Percentiles rank a stretch among this genome's conserved stretches.
Evolutionary conservation across 2,329 filamentous ascomycete genomes (phyloP).

Genomic region (Exophiala viscosa): DNA sequence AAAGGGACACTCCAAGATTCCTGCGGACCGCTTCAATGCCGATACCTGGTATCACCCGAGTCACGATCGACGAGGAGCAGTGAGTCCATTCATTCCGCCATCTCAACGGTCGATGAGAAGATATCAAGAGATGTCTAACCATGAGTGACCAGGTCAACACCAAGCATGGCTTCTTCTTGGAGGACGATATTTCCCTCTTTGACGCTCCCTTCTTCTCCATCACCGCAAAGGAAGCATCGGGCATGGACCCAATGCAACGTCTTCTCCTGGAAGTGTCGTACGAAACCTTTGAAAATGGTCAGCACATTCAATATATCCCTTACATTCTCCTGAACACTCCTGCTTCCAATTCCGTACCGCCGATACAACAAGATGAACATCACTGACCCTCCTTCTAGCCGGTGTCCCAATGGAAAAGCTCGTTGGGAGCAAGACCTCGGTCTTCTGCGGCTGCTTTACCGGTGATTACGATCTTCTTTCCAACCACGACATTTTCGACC

Average conservation of each 20-base stretch:
- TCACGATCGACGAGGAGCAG: conserved; percentile 7
- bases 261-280: conserved; percentile 30
- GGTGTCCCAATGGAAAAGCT: conserved; percentile 20
- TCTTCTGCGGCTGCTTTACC: conserved; percentile 18
- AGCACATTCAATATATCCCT: no score
- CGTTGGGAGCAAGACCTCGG: conserved; percentile 11
- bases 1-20: neutral
- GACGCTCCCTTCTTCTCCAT: conserved; percentile 30
- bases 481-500: conserved; percentile 30
- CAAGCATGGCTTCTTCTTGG: conserved; percentile 24
- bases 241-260: conserved; percentile 30
- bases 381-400: no score
- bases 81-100: no score
- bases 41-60: neutral
- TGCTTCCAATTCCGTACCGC: no score
- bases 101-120: no score
- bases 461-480: conserved; percentile 29
- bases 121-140: no score
- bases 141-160: no score
- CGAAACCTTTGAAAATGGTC: conserved; percentile 25
- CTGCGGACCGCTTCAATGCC: neutral
- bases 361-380: no score
- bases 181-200: conserved; percentile 25
- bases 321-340: no score
- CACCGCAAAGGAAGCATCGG: conserved; percentile 23